Evolutionary conservation across 2,329 filamentous ascomycete species (phyloP).

Genomic region (Didymella pinodella): DNA sequence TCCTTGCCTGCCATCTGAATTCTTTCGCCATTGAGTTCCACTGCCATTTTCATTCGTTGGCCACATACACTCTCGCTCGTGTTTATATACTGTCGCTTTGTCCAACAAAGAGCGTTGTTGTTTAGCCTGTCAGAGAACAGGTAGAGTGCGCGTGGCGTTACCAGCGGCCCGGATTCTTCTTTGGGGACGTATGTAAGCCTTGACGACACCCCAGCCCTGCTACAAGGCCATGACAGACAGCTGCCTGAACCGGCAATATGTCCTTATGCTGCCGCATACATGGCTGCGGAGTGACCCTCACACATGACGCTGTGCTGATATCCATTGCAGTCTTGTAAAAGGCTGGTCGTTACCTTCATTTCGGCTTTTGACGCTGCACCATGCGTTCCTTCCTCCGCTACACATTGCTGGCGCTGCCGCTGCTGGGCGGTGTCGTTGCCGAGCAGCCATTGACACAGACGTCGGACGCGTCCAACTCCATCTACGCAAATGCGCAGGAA

Average conservation of each 20-base stretch:
- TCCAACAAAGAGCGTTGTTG: slow-evolving; percentile 4
- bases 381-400: slow-evolving; percentile 45
- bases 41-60: background rate
- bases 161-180: slow-evolving; percentile 12
- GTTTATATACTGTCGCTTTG: slow-evolving; percentile 8
- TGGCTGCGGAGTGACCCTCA: background rate
- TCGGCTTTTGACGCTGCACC: slow-evolving; percentile 13
- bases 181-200: slow-evolving; percentile 19
- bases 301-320: slow-evolving; percentile 32
- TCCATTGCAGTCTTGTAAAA: slow-evolving; percentile 17
- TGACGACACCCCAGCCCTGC: slow-evolving; percentile 12
- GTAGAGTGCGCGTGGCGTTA: slow-evolving; percentile 21
- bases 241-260: slow-evolving; percentile 17
- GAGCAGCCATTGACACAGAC: slow-evolving; percentile 28
- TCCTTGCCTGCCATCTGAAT: slow-evolving; percentile 6
- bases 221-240: slow-evolving; percentile 9
- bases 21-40: slow-evolving; percentile 5
- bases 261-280: slow-evolving; percentile 8
- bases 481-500: slow-evolving; percentile 48
- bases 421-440: slow-evolving; percentile 36
- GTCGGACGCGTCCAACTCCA: slow-evolving; percentile 29
- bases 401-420: slow-evolving; percentile 43
- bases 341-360: slow-evolving; percentile 12
- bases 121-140: slow-evolving; percentile 4
- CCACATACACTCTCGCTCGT: slow-evolving; percentile 18